A percentile compares a stretch with the other conserved stretches of the same genome.
Evolutionary conservation across 2,329 filamentous ascomycete species (phyloP).

Genomic region (Epichloe gansuensis): DNA sequence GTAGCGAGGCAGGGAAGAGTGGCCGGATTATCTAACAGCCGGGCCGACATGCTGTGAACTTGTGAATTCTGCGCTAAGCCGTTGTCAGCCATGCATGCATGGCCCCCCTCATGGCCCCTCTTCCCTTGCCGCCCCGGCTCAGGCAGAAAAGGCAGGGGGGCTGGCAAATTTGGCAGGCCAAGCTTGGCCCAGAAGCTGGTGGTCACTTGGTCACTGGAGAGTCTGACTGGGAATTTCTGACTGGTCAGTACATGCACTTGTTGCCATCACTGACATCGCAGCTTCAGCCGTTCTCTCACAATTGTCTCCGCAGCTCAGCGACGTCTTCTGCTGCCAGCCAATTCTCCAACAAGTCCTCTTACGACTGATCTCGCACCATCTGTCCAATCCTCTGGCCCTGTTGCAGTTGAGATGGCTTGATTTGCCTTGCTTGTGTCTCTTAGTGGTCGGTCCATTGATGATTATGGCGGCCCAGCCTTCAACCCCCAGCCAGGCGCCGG

Average conservation of each 20-base stretch:
- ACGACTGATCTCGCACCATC: neutral
- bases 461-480: slow-evolving; percentile 32
- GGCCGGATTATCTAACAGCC: slow-evolving; percentile 8
- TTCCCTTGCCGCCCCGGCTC: neutral
- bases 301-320: neutral
- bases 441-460: slow-evolving; percentile 8
- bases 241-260: neutral
- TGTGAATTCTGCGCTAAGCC: neutral
- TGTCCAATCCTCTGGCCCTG: neutral
- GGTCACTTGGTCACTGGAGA: no score
- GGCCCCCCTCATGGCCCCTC: neutral
- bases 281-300: neutral
- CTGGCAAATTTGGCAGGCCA: neutral
- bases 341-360: neutral
- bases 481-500: slow-evolving; percentile 27
- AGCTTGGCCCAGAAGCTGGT: neutral
- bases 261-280: neutral
- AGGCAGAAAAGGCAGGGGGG: neutral
- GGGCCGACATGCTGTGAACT: neutral
- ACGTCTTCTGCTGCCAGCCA: neutral
- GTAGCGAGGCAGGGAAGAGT: neutral
- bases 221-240: no score
- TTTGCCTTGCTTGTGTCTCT: neutral
- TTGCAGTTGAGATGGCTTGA: slow-evolving; percentile 6
- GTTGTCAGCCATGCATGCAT: neutral